These are phyloP conservation scores for Podospora bellae-mahoneyi DNA, from an alignment of 495 filamentous ascomycete species.

Conservation along the genomic window DNA sequence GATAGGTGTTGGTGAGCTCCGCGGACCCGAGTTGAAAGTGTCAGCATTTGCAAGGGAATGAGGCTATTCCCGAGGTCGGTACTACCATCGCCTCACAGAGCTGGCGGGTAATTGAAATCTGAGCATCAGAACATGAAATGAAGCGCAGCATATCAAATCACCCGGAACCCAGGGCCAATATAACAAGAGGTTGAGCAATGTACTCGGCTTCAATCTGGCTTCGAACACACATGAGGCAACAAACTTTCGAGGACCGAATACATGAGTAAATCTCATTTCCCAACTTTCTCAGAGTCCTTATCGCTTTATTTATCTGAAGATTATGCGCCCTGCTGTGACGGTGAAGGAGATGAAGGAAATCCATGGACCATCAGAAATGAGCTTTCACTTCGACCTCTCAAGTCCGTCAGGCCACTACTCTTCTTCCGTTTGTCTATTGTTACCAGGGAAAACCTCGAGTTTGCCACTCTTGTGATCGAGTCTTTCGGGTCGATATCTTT, in stretches of 20 bases:
- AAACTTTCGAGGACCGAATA: no score
- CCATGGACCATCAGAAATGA: background rate
- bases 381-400: background rate
- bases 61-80: background rate
- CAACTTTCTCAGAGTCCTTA: no score
- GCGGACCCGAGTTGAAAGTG: background rate
- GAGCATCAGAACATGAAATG: background rate
- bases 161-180: no score
- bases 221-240: no score
- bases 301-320: background rate
- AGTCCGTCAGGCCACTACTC: background rate
- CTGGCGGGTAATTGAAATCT: background rate
- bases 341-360: no score
- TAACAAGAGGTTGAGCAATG: no score
- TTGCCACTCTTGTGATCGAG: background rate
- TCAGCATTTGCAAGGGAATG: background rate
- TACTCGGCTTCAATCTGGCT: no score
- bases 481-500: background rate
- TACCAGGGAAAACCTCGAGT: background rate
- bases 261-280: no score
- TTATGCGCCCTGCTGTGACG: background rate
- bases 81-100: background rate
- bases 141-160: background rate
- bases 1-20: background rate
- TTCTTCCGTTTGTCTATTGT: background rate